These are phyloP conservation scores for Talaromyces sp. DNA, from an alignment of 2,329 filamentous ascomycete genomes.

Conservation along the genomic window DNA sequence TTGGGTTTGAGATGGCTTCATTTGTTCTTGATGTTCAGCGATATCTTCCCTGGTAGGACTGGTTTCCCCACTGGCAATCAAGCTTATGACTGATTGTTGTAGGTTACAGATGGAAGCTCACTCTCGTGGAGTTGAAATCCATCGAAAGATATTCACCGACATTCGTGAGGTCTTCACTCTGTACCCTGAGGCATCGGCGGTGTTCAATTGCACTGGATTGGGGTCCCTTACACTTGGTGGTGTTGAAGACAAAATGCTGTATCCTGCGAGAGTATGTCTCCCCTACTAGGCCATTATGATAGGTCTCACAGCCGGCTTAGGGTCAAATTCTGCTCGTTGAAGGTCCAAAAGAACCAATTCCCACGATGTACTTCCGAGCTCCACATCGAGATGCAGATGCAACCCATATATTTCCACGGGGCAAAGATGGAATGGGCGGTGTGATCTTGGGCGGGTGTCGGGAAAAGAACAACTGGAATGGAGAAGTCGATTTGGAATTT, in stretches of 20 bases:
- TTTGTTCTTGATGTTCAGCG: constrained; percentile 12
- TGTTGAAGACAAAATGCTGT: constrained; percentile 9
- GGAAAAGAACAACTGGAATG: constrained; percentile 10
- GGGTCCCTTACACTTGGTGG: constrained; percentile 7
- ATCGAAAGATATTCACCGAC: constrained; percentile 10
- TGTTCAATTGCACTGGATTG: constrained; percentile 9
- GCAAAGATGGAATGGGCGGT: constrained; percentile 10
- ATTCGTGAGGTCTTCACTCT: constrained; percentile 10
- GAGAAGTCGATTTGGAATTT: constrained; percentile 12
- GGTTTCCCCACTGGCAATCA: constrained; percentile 1
- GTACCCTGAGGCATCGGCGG: constrained; percentile 7
- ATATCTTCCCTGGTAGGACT: constrained; percentile 11
- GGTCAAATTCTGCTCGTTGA: constrained; percentile 12
- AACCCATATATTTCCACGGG: constrained; percentile 11
- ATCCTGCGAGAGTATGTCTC: constrained; percentile 8
- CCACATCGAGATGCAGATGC: constrained; percentile 11
- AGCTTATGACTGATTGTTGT: constrained; percentile 1
- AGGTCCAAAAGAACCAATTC: constrained; percentile 9
- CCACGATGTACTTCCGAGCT: constrained; percentile 11
- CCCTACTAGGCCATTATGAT: constrained; percentile 2
- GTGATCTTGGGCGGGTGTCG: constrained; percentile 11
- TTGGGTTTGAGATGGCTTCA: constrained; percentile 11
- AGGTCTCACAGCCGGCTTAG: constrained; percentile 9
- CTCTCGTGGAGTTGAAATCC: constrained; percentile 9
- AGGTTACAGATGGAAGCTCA: constrained; percentile 12